phyloP scores from a whole-genome alignment of 768 basidiomycete species.

The Leccinellum rugosiceps region DNA sequence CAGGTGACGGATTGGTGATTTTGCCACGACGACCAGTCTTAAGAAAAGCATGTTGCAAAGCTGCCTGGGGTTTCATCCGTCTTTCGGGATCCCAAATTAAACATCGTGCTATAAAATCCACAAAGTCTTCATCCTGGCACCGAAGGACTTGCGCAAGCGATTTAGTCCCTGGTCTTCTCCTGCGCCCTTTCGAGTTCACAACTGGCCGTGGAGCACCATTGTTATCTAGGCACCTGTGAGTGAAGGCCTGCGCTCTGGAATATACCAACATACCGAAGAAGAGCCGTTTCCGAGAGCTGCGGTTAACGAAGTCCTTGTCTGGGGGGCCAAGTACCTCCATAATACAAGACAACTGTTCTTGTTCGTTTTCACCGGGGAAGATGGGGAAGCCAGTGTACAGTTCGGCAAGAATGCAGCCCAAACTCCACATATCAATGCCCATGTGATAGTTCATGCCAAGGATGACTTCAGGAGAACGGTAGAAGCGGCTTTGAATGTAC shows the following conservation, averaged over 20 bases:
- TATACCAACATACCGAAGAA: slow-evolving; percentile 77
- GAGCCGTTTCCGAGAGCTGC: slow-evolving; percentile 87
- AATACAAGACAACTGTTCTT: slow-evolving; percentile 96
- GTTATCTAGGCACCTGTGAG: slow-evolving; percentile 56
- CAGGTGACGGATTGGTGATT: slow-evolving; percentile 39
- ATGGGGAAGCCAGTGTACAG: slow-evolving; percentile 97
- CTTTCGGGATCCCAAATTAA: slow-evolving; percentile 98
- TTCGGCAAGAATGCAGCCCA: slow-evolving; percentile 97
- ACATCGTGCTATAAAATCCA: slow-evolving; percentile 97
- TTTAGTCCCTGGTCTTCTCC: slow-evolving; percentile 89
- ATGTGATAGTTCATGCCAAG: slow-evolving; percentile 99
- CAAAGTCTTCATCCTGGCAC: slow-evolving; percentile 90
- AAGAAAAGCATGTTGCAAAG: slow-evolving; percentile 89
- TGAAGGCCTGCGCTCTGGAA: not conserved
- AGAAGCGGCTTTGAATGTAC: slow-evolving; percentile 99
- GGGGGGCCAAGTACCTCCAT: slow-evolving; percentile 98
- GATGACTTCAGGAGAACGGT: slow-evolving; percentile 99
- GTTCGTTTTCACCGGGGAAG: slow-evolving; percentile 98
- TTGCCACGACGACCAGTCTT: slow-evolving; percentile 60
- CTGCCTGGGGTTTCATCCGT: slow-evolving; percentile 89
- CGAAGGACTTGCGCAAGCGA: slow-evolving; percentile 85
- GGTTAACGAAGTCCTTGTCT: slow-evolving; percentile 92
- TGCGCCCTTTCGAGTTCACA: slow-evolving; percentile 93
- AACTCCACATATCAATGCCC: slow-evolving; percentile 99
- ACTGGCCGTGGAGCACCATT: slow-evolving; percentile 91